A percentile compares a stretch with the other conserved stretches of the same genome.
These are phyloP conservation scores for Panellus pusillus DNA, from an alignment of 768 basidiomycete genomes.

Conservation along the genomic window DNA sequence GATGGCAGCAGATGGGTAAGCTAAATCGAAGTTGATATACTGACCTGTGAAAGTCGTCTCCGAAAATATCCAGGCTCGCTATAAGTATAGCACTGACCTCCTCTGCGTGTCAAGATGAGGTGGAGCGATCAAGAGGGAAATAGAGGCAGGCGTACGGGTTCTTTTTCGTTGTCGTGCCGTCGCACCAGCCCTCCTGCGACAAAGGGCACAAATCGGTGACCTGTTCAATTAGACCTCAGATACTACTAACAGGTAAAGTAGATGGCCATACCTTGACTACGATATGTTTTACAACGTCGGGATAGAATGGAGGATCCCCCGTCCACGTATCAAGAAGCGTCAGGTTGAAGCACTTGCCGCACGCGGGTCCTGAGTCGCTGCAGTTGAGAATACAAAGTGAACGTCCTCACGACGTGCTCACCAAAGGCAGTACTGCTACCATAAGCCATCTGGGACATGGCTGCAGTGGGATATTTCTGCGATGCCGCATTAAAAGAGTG, in stretches of 20 bases:
- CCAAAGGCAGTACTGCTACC: constrained; percentile 72
- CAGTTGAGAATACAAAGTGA: constrained; percentile 1
- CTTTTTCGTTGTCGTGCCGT: constrained; percentile 56
- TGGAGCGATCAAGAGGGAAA: background rate
- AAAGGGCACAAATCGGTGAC: constrained; percentile 79
- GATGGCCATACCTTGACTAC: constrained; percentile 51
- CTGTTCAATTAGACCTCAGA: too few species aligned
- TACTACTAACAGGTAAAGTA: too few species aligned
- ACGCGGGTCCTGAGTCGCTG: constrained; percentile 54
- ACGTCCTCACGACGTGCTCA: constrained; percentile 16
- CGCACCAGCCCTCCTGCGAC: constrained; percentile 66
- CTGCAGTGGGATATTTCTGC: constrained; percentile 71
- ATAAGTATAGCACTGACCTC: constrained; percentile 39
- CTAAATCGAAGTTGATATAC: constrained; percentile 81
- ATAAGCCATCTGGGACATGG: constrained; percentile 77
- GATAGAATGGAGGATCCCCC: constrained; percentile 69
- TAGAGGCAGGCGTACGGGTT: constrained; percentile 48
- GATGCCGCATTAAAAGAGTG: constrained; percentile 22
- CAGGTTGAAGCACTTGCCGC: constrained; percentile 79
- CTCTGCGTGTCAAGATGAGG: constrained; percentile 38
- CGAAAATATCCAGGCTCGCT: too few species aligned
- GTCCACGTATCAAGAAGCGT: constrained; percentile 70
- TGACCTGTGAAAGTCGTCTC: too few species aligned
- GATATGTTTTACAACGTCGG: constrained; percentile 56
- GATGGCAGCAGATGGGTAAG: constrained; percentile 72